Evolutionary conservation across 2,329 filamentous ascomycete species (phyloP).

Genomic region (Thielaviopsis musarum): DNA sequence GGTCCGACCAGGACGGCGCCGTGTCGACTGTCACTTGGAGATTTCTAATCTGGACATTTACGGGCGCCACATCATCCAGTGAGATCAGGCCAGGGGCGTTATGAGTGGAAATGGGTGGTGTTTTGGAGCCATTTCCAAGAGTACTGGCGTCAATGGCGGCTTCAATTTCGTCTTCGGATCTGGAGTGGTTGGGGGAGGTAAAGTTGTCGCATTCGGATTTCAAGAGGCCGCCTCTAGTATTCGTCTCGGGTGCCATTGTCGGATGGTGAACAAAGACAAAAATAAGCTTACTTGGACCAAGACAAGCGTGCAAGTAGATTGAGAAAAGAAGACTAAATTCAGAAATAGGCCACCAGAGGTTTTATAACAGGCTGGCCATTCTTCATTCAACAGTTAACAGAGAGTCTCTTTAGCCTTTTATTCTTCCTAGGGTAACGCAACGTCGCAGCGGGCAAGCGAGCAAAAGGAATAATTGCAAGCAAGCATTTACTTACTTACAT

Average conservation of each 20-base stretch:
- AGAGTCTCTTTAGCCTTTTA: too few species aligned
- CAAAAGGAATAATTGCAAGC: too few species aligned
- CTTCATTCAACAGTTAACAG: too few species aligned
- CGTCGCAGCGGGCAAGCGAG: too few species aligned
- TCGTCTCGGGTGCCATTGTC: background rate
- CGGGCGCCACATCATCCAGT: slow-evolving; percentile 36
- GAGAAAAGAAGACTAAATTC: too few species aligned
- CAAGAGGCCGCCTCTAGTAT: background rate
- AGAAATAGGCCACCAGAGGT: too few species aligned
- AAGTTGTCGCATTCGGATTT: background rate
- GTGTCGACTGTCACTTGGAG: slow-evolving; percentile 41
- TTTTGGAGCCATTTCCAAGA: background rate
- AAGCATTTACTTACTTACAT: too few species aligned
- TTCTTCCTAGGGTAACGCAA: too few species aligned
- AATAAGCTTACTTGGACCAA: background rate
- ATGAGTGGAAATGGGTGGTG: background rate
- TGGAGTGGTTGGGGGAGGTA: background rate
- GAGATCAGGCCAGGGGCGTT: slow-evolving; percentile 17
- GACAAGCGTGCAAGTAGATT: too few species aligned
- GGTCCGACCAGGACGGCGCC: slow-evolving; percentile 35
- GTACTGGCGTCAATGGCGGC: background rate
- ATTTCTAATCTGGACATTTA: slow-evolving; percentile 35
- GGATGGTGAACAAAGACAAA: background rate
- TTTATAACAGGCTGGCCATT: too few species aligned
- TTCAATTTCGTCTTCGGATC: background rate